These are phyloP conservation scores for Colletotrichum sidae DNA, from an alignment of 2,329 filamentous ascomycete genomes.

Conservation along the genomic window DNA sequence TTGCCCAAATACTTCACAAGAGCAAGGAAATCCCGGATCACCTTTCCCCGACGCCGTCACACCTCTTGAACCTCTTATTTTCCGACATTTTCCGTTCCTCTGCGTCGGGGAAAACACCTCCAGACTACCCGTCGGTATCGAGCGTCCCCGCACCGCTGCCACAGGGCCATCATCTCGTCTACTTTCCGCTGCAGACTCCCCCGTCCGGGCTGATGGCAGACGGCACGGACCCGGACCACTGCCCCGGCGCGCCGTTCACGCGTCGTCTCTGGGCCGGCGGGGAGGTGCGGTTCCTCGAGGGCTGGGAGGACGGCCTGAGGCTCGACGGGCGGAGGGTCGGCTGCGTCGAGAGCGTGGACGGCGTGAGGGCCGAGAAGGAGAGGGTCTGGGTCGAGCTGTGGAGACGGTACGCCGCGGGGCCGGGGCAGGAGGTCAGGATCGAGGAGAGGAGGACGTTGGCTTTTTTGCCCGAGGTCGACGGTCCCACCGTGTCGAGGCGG, in stretches of 20 bases:
- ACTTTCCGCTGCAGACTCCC: slow-evolving; percentile 80
- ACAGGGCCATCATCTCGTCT: slow-evolving; percentile 83
- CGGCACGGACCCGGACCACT: slow-evolving; percentile 85
- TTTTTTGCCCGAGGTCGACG: slow-evolving; percentile 56
- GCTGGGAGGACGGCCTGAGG: slow-evolving; percentile 45
- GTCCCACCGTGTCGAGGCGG: slow-evolving; percentile 33
- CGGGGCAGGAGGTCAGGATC: slow-evolving; percentile 43
- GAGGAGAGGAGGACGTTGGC: slow-evolving; percentile 63
- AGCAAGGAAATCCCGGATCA: slow-evolving; percentile 55
- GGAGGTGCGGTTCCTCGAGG: slow-evolving; percentile 65
- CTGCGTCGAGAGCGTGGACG: slow-evolving; percentile 60
- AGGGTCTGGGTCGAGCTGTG: slow-evolving; percentile 64
- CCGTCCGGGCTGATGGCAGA: slow-evolving; percentile 76
- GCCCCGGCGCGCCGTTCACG: slow-evolving; percentile 77
- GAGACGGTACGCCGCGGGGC: slow-evolving; percentile 55
- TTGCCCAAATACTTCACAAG: slow-evolving; percentile 27
- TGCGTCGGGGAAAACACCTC: slow-evolving; percentile 39
- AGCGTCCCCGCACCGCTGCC: slow-evolving; percentile 54
- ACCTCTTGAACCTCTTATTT: slow-evolving; percentile 74
- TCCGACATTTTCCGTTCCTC: slow-evolving; percentile 59
- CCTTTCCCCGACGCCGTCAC: slow-evolving; percentile 69
- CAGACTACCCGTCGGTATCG: slow-evolving; percentile 25
- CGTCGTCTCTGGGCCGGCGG: slow-evolving; percentile 93
- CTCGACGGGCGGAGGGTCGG: slow-evolving; percentile 53
- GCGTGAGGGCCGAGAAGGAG: slow-evolving; percentile 47